phyloP scores from a whole-genome alignment of 768 basidiomycete genomes.

The Boletellus ananas region DNA sequence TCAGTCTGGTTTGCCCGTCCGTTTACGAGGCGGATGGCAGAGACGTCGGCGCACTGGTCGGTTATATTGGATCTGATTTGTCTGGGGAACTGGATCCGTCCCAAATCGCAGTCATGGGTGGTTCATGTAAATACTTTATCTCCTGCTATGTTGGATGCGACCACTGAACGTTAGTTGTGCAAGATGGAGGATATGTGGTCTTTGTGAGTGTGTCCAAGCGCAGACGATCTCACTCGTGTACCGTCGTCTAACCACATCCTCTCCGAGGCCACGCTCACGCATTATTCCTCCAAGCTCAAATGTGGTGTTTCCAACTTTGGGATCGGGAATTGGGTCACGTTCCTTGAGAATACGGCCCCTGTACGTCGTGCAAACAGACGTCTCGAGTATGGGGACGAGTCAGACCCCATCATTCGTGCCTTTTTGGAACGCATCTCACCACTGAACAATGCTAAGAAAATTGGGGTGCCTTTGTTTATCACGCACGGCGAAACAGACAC shows the following conservation, averaged over 20 bases:
- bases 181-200: slow-evolving; percentile 41
- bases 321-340: slow-evolving; percentile 38
- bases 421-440: slow-evolving; percentile 40
- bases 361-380: slow-evolving; percentile 34
- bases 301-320: slow-evolving; percentile 42
- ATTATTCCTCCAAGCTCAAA: slow-evolving; percentile 38
- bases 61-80: slow-evolving; percentile 32
- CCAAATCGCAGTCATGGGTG: slow-evolving; percentile 41
- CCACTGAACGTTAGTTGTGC: background rate
- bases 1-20: background rate
- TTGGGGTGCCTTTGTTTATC: slow-evolving; percentile 35
- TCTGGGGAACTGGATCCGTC: slow-evolving; percentile 32
- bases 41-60: slow-evolving; percentile 38
- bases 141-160: background rate
- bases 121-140: slow-evolving; percentile 32
- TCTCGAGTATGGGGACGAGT: slow-evolving; percentile 41
- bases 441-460: slow-evolving; percentile 35
- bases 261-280: slow-evolving; percentile 36
- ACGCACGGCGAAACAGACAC: slow-evolving; percentile 42
- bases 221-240: background rate
- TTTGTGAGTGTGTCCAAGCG: slow-evolving; percentile 26
- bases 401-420: slow-evolving; percentile 33
- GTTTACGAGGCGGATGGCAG: slow-evolving; percentile 14
- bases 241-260: background rate
- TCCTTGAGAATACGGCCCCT: slow-evolving; percentile 40